Conservation (phyloP, 306 rosid genomes). For the Albizia julibrissin region DNA sequence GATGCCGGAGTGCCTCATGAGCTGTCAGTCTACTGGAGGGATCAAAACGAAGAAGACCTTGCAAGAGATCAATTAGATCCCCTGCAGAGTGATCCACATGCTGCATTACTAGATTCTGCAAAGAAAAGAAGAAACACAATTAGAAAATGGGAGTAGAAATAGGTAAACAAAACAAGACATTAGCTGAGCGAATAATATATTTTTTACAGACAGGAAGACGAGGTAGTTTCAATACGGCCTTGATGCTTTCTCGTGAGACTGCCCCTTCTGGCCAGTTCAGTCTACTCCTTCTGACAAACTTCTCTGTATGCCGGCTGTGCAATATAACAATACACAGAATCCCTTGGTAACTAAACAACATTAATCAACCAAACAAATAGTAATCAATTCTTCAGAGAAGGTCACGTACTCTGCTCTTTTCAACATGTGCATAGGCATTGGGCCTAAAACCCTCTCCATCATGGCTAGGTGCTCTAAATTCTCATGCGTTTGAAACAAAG, state of each 20-base stretch:
- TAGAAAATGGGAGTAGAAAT: slow-evolving; percentile 5
- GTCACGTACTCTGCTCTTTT: slow-evolving; percentile 60
- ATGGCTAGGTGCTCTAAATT: slow-evolving; percentile 78
- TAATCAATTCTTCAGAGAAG: background rate
- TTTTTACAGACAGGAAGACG: slow-evolving; percentile 70
- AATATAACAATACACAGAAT: background rate
- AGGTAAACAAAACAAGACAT: slow-evolving; percentile 1
- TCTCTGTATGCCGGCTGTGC: slow-evolving; percentile 68
- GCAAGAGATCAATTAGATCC: slow-evolving; percentile 77
- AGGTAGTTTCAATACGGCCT: slow-evolving; percentile 71
- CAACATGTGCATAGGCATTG: slow-evolving; percentile 56
- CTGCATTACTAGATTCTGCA: slow-evolving; percentile 80
- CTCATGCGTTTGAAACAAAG: slow-evolving; percentile 77
- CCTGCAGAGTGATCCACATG: slow-evolving; percentile 88
- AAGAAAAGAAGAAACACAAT: background rate
- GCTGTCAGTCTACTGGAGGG: slow-evolving; percentile 60
- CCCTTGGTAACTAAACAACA: slow-evolving; percentile 5
- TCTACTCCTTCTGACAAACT: slow-evolving; percentile 70
- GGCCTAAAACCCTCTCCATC: slow-evolving; percentile 80
- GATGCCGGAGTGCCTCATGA: slow-evolving; percentile 68
- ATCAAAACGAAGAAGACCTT: slow-evolving; percentile 73
- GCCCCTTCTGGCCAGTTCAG: slow-evolving; percentile 87
- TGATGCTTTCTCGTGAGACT: slow-evolving; percentile 72
- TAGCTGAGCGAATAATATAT: slow-evolving; percentile 1
- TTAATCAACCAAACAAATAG: background rate